Evolutionary conservation across 352 stramenopile genomes (phyloP).

Genomic region (Globisporangium emineosum): DNA sequence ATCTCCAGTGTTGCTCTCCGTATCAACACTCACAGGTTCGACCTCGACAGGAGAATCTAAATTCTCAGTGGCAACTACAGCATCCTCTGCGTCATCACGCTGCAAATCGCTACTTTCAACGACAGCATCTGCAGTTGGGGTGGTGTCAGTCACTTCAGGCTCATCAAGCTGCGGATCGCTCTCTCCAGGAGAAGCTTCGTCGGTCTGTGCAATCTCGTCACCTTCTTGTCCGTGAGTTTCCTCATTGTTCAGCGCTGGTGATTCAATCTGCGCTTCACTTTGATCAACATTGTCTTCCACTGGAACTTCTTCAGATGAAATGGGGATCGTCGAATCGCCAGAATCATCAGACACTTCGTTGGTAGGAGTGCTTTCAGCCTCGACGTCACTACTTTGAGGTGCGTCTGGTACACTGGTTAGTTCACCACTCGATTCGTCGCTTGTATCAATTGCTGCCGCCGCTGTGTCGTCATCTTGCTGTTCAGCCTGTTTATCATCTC

Average conservation of each 20-base stretch:
- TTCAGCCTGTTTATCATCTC: background rate
- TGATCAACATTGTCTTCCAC: background rate
- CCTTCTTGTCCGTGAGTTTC: background rate
- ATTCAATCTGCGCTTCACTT: background rate
- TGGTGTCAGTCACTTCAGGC: background rate
- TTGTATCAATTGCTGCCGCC: background rate
- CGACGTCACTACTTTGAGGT: background rate
- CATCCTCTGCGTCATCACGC: background rate
- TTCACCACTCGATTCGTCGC: background rate
- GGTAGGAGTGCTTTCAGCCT: background rate
- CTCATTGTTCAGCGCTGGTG: background rate
- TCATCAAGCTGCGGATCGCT: background rate
- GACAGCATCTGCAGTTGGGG: background rate
- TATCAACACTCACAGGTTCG: background rate
- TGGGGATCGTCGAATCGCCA: background rate
- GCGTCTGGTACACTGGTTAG: background rate
- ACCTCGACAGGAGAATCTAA: background rate
- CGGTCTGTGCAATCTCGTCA: background rate
- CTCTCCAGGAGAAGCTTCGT: background rate
- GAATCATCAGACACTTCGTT: background rate
- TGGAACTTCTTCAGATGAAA: conserved; percentile 1
- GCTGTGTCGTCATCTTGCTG: background rate
- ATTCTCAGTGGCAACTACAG: background rate
- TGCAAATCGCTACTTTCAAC: background rate
- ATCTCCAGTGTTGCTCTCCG: background rate